Conservation (phyloP, 2,329 filamentous ascomycete species). For the Blastomyces percursus region DNA sequence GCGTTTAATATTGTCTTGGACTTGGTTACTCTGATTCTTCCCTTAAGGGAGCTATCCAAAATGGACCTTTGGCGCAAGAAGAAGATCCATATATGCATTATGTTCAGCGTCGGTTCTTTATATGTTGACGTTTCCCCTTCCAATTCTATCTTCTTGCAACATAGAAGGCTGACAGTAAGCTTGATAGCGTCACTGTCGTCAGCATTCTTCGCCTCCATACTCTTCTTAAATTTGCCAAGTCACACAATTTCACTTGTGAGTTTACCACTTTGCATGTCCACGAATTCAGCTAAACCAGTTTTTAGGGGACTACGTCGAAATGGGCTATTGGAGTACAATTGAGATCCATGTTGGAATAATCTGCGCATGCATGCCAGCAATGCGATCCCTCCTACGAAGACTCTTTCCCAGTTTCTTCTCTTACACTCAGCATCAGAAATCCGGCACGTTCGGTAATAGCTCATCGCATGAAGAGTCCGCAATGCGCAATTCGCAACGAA, state of each 20-base stretch:
- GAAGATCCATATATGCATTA: conserved; percentile 11
- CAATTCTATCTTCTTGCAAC: not conserved
- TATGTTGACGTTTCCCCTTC: conserved; percentile 1
- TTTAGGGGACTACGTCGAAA: conserved; percentile 4
- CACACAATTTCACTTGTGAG: conserved; percentile 10
- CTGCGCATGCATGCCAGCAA: conserved; percentile 26
- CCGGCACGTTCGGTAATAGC: conserved; percentile 1
- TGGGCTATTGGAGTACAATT: conserved; percentile 24
- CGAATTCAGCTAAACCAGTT: not conserved
- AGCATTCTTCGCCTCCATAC: conserved; percentile 31
- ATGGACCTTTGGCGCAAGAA: conserved; percentile 9
- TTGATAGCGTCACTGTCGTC: conserved; percentile 28
- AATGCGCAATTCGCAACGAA: not conserved
- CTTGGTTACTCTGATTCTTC: conserved; percentile 10
- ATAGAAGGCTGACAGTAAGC: not conserved
- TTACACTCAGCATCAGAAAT: not conserved
- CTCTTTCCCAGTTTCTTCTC: not conserved
- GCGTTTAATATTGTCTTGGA: conserved; percentile 12
- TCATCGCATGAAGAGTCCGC: not conserved
- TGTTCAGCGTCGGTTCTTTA: conserved; percentile 13
- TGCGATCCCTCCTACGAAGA: conserved; percentile 20
- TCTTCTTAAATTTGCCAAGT: not conserved
- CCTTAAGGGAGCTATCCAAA: conserved; percentile 9
- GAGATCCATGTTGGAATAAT: conserved; percentile 30
- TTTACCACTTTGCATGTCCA: not conserved